Conservation (phyloP, 2,329 filamentous ascomycete genomes). For the Aspergillus oerlinghausenensis region DNA sequence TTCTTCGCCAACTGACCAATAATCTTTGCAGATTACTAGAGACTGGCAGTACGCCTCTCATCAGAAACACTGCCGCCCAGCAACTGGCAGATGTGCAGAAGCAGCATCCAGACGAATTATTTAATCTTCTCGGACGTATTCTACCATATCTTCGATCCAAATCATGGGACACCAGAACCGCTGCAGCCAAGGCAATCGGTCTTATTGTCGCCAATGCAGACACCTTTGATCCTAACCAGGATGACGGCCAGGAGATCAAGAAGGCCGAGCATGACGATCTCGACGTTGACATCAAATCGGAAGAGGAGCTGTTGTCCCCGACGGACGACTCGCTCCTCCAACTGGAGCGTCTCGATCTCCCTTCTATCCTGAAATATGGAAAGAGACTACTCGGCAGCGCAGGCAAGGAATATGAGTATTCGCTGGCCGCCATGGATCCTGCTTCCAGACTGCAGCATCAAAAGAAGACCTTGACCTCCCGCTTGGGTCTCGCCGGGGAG, state of each 20-base stretch:
- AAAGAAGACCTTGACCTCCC: constrained; percentile 78
- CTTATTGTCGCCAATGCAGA: constrained; percentile 89
- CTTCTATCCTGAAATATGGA: constrained; percentile 74
- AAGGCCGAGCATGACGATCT: constrained; percentile 48
- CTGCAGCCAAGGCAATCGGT: constrained; percentile 88
- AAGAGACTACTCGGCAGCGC: constrained; percentile 78
- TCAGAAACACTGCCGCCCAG: constrained; percentile 93
- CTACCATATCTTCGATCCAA: constrained; percentile 94
- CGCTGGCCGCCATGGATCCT: constrained; percentile 74
- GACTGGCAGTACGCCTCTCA: constrained; percentile 92
- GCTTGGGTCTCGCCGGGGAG: constrained; percentile 79
- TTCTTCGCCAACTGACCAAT: constrained; percentile 20
- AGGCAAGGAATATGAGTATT: constrained; percentile 78
- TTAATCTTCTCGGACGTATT: constrained; percentile 87
- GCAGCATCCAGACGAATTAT: constrained; percentile 93
- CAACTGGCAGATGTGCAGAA: constrained; percentile 98
- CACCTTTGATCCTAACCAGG: constrained; percentile 79
- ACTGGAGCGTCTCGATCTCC: constrained; percentile 71
- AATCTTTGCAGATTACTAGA: constrained; percentile 69
- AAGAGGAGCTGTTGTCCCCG: constrained; percentile 28
- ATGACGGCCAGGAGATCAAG: constrained; percentile 52
- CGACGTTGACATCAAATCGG: constrained; percentile 35
- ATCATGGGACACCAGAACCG: constrained; percentile 94
- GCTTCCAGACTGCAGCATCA: constrained; percentile 76
- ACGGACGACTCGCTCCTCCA: constrained; percentile 60